Evolutionary conservation across 495 filamentous ascomycete species (phyloP), one percentile per base, ranked within the genome.

Genomic region (Podospora fimiseda): DNA sequence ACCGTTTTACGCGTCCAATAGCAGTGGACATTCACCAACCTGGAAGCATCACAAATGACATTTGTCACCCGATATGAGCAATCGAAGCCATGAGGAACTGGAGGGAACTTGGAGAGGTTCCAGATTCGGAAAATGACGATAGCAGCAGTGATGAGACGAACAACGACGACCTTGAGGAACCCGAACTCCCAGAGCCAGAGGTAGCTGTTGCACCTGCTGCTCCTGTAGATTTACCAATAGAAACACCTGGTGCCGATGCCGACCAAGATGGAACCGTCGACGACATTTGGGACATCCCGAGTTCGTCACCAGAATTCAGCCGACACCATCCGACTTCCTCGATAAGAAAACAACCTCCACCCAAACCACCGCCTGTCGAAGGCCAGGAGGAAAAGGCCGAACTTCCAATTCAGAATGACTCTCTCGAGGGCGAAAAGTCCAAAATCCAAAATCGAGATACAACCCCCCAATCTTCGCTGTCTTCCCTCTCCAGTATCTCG

Each of bases 51-150:
- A n/a, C n/a, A n/a, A n/a, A n/a, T n/a, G n/a, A n/a, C n/a, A n/a
- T n/a, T n/a, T n/a, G n/a, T n/a, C n/a, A n/a, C n/a, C 56, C 13
- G 61, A 62, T 39, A 70, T 70, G 60, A 55, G 27, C 22, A 55
- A 40, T 43, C 36, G 55, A 57, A 47, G 52, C 54, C 58, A 81
- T 81, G 78, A 76, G 63, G 58, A 70, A 67, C 60, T 81, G 78
- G 78, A 80, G 74, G 71, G 73, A 78, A 70, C 66, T 73, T 63
- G 77, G 78, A 60, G 76, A 74, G 64, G 76, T 81, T 47, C 76
- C 77, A 55, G 78, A 79, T 60, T 80, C 78, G 67, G 77, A n/a
- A n/a, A n/a, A n/a, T n/a, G n/a, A 81, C 59, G 77, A 80, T 53
- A 77, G 73, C 42, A 61, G 53, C 24, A 68, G 69, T 57, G 76